Conservation (phyloP, 805 yeast genomes). For the Diddensiella transvaalensis region DNA sequence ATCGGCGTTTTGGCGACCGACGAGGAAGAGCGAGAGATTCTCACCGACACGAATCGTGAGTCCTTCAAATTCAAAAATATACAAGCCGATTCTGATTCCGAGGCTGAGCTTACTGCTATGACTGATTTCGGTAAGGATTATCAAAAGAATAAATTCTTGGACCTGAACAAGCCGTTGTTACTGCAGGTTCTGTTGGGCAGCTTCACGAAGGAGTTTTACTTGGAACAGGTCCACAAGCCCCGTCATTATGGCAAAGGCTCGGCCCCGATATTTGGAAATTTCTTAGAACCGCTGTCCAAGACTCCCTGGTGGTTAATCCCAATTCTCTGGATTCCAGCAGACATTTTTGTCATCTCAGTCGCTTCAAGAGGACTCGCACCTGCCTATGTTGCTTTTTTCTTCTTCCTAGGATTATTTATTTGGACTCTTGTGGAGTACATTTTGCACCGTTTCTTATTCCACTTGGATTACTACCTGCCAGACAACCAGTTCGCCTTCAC, state of each 20-base stretch:
- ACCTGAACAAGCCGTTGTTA: conserved; percentile 75
- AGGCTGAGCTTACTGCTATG: conserved; percentile 65
- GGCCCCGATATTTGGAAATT: conserved; percentile 92
- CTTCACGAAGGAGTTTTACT: conserved; percentile 82
- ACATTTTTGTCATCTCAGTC: conserved; percentile 55
- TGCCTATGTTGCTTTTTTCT: conserved; percentile 51
- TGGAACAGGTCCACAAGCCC: conserved; percentile 96
- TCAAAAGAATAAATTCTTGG: conserved; percentile 78
- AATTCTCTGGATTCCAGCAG: conserved; percentile 78
- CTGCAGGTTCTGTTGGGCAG: conserved; percentile 72
- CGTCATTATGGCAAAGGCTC: conserved; percentile 97
- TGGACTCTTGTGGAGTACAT: conserved; percentile 93
- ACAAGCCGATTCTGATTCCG: conserved; percentile 53
- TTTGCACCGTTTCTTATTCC: conserved; percentile 90
- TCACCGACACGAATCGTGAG: conserved; percentile 49
- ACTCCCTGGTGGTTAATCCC: conserved; percentile 98
- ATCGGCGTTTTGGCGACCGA: conserved; percentile 81
- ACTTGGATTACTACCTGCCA: conserved; percentile 83
- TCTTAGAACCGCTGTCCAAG: conserved; percentile 83
- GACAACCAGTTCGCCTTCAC: conserved; percentile 71
- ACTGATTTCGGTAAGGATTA: conserved; percentile 76
- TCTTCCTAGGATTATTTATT: conserved; percentile 75
- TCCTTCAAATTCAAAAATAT: conserved; percentile 31
- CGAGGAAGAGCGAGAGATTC: conserved; percentile 68
- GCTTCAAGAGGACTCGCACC: conserved; percentile 53